A percentile compares a stretch with the other conserved stretches of the same genome.
phyloP scores from a whole-genome alignment of 2,329 filamentous ascomycete species.

The Metarhizium rileyi region DNA sequence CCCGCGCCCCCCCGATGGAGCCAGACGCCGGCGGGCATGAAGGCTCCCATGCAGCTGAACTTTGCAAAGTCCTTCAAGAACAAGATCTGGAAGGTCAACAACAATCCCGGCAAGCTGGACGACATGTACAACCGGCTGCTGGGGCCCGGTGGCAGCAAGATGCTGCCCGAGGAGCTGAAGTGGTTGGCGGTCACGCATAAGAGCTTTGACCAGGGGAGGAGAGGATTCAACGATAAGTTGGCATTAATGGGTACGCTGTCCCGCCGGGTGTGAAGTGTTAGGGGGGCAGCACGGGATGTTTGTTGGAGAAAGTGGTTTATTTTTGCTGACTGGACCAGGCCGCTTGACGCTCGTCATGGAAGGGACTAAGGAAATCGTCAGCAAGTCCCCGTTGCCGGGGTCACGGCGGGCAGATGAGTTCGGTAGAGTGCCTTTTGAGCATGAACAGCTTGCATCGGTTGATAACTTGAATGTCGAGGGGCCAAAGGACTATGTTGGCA shows the following conservation, averaged over 20 bases:
- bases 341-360: slow-evolving; percentile 29
- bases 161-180: slow-evolving; percentile 85
- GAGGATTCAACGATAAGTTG: slow-evolving; percentile 89
- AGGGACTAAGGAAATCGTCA: slow-evolving; percentile 28
- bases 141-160: slow-evolving; percentile 58
- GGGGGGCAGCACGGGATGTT: neutral
- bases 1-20: slow-evolving; percentile 56
- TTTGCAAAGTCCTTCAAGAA: slow-evolving; percentile 42
- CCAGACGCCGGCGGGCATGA: slow-evolving; percentile 59
- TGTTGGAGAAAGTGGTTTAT: neutral
- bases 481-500: slow-evolving; percentile 52
- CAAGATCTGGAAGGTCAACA: slow-evolving; percentile 60
- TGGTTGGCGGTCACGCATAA: slow-evolving; percentile 97
- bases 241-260: slow-evolving; percentile 65
- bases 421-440: slow-evolving; percentile 55
- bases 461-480: slow-evolving; percentile 57
- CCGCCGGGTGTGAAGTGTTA: neutral
- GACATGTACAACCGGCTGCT: slow-evolving; percentile 68
- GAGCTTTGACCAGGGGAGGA: slow-evolving; percentile 90
- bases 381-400: slow-evolving; percentile 19
- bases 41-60: slow-evolving; percentile 56
- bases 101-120: slow-evolving; percentile 64
- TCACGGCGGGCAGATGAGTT: slow-evolving; percentile 32
- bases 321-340: slow-evolving; percentile 16
- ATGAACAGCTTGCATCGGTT: slow-evolving; percentile 62